Evolutionary conservation across 2,329 filamentous ascomycete species (phyloP).

Genomic region (Xylariales sp.): DNA sequence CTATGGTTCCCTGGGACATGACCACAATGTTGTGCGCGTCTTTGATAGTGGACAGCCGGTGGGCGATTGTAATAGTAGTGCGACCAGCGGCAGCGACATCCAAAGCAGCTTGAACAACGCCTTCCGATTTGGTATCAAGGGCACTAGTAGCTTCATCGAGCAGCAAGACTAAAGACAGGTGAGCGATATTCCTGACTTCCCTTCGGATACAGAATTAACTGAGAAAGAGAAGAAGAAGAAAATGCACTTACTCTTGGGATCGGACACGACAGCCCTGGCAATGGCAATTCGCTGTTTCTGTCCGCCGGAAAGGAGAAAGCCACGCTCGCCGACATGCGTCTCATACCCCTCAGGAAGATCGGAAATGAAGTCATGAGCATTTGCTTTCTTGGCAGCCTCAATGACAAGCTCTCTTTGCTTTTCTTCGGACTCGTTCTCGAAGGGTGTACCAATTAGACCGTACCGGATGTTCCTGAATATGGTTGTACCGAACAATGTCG

Average conservation of each 20-base stretch:
- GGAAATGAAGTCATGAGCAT: slow-evolving; percentile 88
- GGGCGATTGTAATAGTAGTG: slow-evolving; percentile 94
- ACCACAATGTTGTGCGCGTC: slow-evolving; percentile 95
- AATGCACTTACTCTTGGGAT: slow-evolving; percentile 63
- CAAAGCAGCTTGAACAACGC: slow-evolving; percentile 87
- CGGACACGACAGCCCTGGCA: slow-evolving; percentile 81
- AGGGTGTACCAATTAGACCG: slow-evolving; percentile 79
- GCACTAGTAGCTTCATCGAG: slow-evolving; percentile 94
- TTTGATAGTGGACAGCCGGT: slow-evolving; percentile 90
- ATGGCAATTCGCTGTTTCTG: slow-evolving; percentile 98
- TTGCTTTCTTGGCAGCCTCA: slow-evolving; percentile 82
- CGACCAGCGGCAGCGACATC: slow-evolving; percentile 81
- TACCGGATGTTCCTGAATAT: slow-evolving; percentile 90
- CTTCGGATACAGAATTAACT: background rate
- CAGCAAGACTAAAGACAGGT: slow-evolving; percentile 56
- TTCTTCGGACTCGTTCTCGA: slow-evolving; percentile 65
- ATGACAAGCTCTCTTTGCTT: slow-evolving; percentile 67
- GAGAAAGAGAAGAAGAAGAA: too few relatives aligned
- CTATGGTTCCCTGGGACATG: slow-evolving; percentile 78
- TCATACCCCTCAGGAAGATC: slow-evolving; percentile 83
- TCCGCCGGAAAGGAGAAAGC: slow-evolving; percentile 86
- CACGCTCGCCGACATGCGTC: slow-evolving; percentile 92
- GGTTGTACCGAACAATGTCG: slow-evolving; percentile 81
- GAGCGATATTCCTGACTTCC: too few relatives aligned
- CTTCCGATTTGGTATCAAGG: slow-evolving; percentile 91